These are phyloP conservation scores for Phaeosphaeriaceae sp. DNA, from an alignment of 2,329 filamentous ascomycete species.

Conservation along the genomic window DNA sequence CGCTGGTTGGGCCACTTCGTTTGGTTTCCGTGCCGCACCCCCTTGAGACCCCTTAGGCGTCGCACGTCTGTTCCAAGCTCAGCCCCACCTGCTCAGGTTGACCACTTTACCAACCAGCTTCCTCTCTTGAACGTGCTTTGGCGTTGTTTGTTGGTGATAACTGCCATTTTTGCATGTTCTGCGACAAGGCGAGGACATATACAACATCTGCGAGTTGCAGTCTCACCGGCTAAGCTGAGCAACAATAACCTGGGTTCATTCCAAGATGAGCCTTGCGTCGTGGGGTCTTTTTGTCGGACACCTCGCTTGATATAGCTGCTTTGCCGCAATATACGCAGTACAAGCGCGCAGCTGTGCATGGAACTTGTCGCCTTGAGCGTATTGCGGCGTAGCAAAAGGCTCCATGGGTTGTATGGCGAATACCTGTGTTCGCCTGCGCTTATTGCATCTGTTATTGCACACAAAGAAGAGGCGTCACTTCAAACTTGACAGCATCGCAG, in stretches of 20 bases:
- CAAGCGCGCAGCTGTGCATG: background rate
- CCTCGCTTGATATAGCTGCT: background rate
- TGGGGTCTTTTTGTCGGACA: background rate
- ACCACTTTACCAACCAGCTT: background rate
- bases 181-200: slow-evolving; percentile 7
- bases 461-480: background rate
- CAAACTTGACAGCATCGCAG: background rate
- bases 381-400: background rate
- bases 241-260: background rate
- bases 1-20: slow-evolving; percentile 29
- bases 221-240: background rate
- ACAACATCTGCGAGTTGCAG: slow-evolving; percentile 2
- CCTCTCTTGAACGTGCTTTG: background rate
- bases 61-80: slow-evolving; percentile 35
- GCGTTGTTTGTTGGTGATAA: slow-evolving; percentile 15
- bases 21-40: slow-evolving; percentile 22
- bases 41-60: slow-evolving; percentile 38
- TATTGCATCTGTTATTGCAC: background rate
- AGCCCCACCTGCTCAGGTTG: slow-evolving; percentile 10
- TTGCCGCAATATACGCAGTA: background rate
- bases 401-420: background rate
- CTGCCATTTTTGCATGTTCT: slow-evolving; percentile 15
- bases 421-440: background rate
- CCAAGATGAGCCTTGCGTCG: background rate
- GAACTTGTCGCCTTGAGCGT: background rate